Conservation (phyloP, 1,139 yeast species). For the Suhomyces terraborum region DNA sequence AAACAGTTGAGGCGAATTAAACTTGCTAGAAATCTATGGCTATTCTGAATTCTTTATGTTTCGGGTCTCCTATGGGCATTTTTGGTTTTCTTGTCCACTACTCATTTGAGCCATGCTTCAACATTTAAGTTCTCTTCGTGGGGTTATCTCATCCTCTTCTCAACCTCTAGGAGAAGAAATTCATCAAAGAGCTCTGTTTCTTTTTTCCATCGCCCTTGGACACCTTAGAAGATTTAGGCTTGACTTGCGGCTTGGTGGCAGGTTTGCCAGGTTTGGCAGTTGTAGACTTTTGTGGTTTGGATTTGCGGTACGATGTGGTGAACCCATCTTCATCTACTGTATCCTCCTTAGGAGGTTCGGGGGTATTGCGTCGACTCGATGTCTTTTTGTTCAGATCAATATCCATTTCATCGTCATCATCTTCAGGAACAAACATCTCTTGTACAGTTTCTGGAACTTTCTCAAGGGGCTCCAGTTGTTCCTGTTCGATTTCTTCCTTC, state of each 20-base stretch:
- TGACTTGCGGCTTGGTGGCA: conserved; percentile 15
- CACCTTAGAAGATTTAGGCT: conserved; percentile 7
- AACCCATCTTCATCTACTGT: conserved; percentile 46
- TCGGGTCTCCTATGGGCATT: too few relatives aligned
- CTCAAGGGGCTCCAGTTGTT: conserved; percentile 2
- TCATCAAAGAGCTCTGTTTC: conserved; percentile 43
- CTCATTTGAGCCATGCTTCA: too few relatives aligned
- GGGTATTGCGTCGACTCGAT: background rate
- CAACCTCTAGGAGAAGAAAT: conserved; percentile 34
- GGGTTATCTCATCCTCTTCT: too few relatives aligned
- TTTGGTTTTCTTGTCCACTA: too few relatives aligned
- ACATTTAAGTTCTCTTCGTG: too few relatives aligned
- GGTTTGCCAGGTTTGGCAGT: conserved; percentile 13
- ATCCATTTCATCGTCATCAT: conserved; percentile 14
- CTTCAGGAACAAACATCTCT: conserved; percentile 16
- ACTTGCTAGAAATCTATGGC: too few relatives aligned
- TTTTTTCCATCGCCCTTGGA: conserved; percentile 26
- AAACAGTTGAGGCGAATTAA: too few relatives aligned
- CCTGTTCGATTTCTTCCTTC: conserved; percentile 1
- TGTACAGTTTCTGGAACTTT: conserved; percentile 11
- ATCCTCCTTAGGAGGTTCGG: conserved; percentile 15
- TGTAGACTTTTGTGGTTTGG: conserved; percentile 17
- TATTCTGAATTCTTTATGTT: too few relatives aligned
- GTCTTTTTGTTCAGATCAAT: background rate
- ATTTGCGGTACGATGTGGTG: conserved; percentile 33